A percentile compares a stretch with the other conserved stretches of the same genome.
Conservation (phyloP, 73 alveolate genomes). For the Breviolum minutum region DNA sequence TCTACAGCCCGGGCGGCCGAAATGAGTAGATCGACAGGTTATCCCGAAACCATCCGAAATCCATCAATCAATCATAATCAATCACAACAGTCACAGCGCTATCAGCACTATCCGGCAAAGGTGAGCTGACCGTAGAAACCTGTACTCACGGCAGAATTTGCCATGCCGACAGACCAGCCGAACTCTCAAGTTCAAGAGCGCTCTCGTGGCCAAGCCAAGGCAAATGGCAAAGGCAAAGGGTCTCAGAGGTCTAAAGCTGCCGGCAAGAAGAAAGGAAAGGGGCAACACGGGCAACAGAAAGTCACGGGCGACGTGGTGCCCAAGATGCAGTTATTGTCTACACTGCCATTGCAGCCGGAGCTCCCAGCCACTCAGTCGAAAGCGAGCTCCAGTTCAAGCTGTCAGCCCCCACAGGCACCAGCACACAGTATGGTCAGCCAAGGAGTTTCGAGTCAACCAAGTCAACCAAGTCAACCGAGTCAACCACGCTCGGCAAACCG, state of each 20-base stretch:
- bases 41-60: too few relatives aligned
- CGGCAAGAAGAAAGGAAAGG: neutral
- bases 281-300: neutral
- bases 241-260: too few relatives aligned
- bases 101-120: too few relatives aligned
- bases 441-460: neutral
- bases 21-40: too few relatives aligned
- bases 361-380: neutral
- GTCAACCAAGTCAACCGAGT: neutral
- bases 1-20: too few relatives aligned
- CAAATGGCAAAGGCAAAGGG: neutral
- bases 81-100: too few relatives aligned
- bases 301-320: neutral
- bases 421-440: neutral
- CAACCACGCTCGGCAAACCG: neutral
- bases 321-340: neutral
- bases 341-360: neutral
- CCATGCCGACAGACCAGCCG: slow-evolving; percentile 48
- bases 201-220: neutral
- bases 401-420: neutral
- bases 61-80: too few relatives aligned
- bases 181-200: neutral
- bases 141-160: neutral
- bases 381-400: neutral
- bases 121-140: too few relatives aligned